Evolutionary conservation across 2,329 filamentous ascomycete species (phyloP).

Genomic region (Aureobasidium vineae): DNA sequence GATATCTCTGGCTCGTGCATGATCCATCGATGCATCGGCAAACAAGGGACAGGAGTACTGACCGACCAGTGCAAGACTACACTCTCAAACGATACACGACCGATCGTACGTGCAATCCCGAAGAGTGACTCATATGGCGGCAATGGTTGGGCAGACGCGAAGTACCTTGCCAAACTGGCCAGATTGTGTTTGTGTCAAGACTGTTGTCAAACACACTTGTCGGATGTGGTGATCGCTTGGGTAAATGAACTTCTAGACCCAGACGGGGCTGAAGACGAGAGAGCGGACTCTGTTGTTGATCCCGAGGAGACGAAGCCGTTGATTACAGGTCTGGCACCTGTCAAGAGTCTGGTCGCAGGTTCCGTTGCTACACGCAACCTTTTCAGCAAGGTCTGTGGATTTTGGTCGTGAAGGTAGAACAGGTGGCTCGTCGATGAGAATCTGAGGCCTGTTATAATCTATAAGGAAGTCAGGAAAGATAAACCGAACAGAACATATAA

Average conservation of each 20-base stretch:
- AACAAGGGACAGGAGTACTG: not conserved
- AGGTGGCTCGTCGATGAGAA: not conserved
- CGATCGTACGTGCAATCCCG: not conserved
- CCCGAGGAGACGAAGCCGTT: not conserved
- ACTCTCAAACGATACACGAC: not conserved
- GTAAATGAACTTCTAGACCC: not conserved
- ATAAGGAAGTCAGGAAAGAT: not conserved
- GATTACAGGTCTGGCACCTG: not conserved
- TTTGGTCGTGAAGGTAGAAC: not conserved
- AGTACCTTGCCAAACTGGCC: not conserved
- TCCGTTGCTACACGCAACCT: not conserved
- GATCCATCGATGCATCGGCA: not conserved
- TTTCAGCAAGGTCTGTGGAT: not conserved
- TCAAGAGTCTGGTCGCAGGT: not conserved
- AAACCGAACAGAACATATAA: no score
- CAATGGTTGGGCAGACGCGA: not conserved
- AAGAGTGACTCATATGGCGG: not conserved
- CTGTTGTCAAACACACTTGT: not conserved
- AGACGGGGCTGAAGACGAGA: no score
- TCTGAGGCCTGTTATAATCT: no score
- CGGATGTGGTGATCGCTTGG: not conserved
- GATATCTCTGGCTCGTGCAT: not conserved
- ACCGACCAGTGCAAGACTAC: not conserved
- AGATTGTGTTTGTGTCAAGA: not conserved
- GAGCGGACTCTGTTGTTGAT: not conserved